A percentile compares a stretch with the other conserved stretches of the same genome.
phyloP scores from a whole-genome alignment of 2,329 filamentous ascomycete species.

The Colletotrichum orchidophilum region DNA sequence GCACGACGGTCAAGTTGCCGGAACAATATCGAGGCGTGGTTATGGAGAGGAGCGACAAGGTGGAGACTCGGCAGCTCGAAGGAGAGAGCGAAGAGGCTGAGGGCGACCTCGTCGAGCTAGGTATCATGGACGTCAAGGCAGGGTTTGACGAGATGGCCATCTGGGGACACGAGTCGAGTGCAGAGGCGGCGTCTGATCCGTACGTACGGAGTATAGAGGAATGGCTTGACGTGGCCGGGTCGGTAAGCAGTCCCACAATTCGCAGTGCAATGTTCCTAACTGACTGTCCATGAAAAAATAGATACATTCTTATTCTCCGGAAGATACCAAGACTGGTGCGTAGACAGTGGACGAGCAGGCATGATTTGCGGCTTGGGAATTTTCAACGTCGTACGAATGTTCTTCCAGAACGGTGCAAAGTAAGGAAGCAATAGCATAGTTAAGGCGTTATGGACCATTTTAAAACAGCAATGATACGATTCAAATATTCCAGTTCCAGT shows the following conservation, averaged over 20 bases:
- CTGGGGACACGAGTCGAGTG: slow-evolving; percentile 82
- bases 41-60: slow-evolving; percentile 53
- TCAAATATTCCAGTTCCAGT: not conserved
- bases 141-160: slow-evolving; percentile 80
- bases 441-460: not conserved
- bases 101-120: slow-evolving; percentile 54
- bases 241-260: slow-evolving; percentile 55
- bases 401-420: not conserved
- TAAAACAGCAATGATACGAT: not conserved
- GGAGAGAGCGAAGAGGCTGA: slow-evolving; percentile 54
- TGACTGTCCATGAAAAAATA: slow-evolving; percentile 37
- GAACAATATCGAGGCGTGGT: slow-evolving; percentile 76
- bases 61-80: slow-evolving; percentile 44
- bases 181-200: slow-evolving; percentile 69
- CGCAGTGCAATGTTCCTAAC: not conserved
- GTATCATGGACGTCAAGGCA: slow-evolving; percentile 69
- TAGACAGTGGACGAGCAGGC: not conserved
- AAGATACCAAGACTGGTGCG: slow-evolving; percentile 5
- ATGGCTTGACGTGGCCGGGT: slow-evolving; percentile 79
- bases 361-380: not conserved
- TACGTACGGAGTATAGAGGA: slow-evolving; percentile 82
- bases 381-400: too few species aligned
- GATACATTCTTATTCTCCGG: slow-evolving; percentile 46
- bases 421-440: not conserved
- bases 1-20: slow-evolving; percentile 73